These are phyloP conservation scores for Bryopsis sp. DNA, from an alignment of 139 green algal species.

Conservation along the genomic window DNA sequence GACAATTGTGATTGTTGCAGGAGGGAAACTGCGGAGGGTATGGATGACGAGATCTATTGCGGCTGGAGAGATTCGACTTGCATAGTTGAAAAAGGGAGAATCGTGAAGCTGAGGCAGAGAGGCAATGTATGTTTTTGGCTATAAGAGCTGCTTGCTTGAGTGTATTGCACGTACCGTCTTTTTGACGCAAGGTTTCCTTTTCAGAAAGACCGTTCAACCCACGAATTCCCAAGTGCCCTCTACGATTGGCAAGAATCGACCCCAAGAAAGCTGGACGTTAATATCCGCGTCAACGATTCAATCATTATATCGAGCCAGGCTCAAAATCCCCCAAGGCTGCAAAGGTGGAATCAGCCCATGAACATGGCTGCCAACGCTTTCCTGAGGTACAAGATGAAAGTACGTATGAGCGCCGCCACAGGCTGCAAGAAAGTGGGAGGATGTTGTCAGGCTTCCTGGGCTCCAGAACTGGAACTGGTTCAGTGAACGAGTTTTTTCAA, in stretches of 20 bases:
- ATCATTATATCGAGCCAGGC: background rate
- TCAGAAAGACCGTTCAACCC: too few species aligned
- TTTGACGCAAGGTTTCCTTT: too few species aligned
- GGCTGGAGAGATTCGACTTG: slow-evolving; percentile 1
- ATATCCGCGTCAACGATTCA: slow-evolving; percentile 9
- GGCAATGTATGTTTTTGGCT: too few species aligned
- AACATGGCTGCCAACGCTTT: slow-evolving; percentile 56
- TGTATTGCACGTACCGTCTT: too few species aligned
- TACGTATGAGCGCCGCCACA: slow-evolving; percentile 4
- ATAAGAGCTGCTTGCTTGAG: too few species aligned
- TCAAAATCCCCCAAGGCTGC: slow-evolving; percentile 21
- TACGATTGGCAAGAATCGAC: slow-evolving; percentile 7
- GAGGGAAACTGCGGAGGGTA: background rate
- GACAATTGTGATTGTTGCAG: too few species aligned
- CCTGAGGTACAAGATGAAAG: slow-evolving; percentile 23
- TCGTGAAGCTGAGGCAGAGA: background rate
- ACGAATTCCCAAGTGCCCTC: background rate
- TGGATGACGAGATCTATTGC: slow-evolving; percentile 17
- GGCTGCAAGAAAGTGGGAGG: too few species aligned
- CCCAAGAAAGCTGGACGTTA: background rate
- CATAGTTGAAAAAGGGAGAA: background rate
- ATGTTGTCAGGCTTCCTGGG: too few species aligned
- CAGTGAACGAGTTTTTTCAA: too few species aligned
- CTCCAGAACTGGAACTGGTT: too few species aligned
- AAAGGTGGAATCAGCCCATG: slow-evolving; percentile 50